Evolutionary conservation across 805 yeast genomes (phyloP), one percentile per base, ranked within the genome.

Genomic region (Suhomyces vadensis): DNA sequence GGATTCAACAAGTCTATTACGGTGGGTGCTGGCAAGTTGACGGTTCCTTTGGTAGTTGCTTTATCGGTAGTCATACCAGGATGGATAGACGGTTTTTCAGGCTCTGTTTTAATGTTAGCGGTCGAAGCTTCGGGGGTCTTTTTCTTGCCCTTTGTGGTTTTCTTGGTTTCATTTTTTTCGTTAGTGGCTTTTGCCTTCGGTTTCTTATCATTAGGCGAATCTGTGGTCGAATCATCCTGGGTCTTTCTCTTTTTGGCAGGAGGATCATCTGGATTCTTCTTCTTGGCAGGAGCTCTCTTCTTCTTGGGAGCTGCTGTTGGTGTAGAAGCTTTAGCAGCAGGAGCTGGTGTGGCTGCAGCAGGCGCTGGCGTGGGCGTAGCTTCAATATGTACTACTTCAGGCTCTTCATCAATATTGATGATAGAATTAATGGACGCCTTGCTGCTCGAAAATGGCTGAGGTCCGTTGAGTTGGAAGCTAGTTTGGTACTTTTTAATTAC

Each of bases 401-500:
- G 42, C 37, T 53, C 64, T 27, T 63, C 67, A 31, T 71, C 75
- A 9, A 55, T 44, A 51, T 71, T 71, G 43, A 71, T 70, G 33
- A 71, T 64, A 10, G 74, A 65, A 41, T 62, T 66, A 21, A 71
- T 71, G 5, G 73, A 67, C 0, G 75, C 61, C 40, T 60, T 67
- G 53, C 62, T 65, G 27, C 16, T 19, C n/a, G 36, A 29, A 10
- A 37, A 36, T 27, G 14, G 37, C 35, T 4, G 39, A 29, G 24
- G 21, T 23, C 31, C 17, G 23, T n/a, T 23, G 19, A 58, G 20
- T 39, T 57, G 60, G 45, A 67, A 62, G 37, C 51, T 56, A 0
- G 70, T 59, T 43, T 66, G 71, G 51, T 63, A 69, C 45, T 58
- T 51, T 42, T 56, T 60, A 39, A 66, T 55, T 37, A 59, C 65